Conservation (phyloP, 2,329 filamentous ascomycete genomes). For the Periconia macrospinosa region DNA sequence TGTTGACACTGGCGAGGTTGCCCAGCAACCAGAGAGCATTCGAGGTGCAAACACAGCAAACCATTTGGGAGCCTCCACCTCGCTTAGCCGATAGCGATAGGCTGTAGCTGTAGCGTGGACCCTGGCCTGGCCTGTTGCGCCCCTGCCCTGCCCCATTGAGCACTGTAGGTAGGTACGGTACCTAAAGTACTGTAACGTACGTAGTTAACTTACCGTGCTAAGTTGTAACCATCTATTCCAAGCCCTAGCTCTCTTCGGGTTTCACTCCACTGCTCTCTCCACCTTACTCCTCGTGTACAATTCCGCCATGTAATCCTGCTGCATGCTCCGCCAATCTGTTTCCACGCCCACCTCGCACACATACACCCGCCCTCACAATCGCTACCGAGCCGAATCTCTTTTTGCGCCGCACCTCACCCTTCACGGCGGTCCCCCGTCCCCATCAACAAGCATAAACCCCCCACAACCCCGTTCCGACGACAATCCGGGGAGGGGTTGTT, state of each 20-base stretch:
- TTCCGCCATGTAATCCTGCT: neutral
- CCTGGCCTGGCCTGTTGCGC: no score
- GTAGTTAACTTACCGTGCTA: no score
- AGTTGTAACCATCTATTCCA: no score
- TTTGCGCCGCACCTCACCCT: neutral
- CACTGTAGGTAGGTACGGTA: no score
- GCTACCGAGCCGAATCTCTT: no score
- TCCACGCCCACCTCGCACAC: neutral
- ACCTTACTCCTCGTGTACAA: neutral
- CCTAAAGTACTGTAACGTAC: no score
- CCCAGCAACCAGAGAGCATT: slow-evolving; percentile 18
- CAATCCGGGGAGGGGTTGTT: slow-evolving; percentile 9
- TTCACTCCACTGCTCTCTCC: neutral
- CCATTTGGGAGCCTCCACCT: no score
- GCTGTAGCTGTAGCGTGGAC: neutral
- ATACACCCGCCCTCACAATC: no score
- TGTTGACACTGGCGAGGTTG: neutral
- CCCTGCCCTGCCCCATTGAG: no score
- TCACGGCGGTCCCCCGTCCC: neutral
- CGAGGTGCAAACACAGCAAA: no score
- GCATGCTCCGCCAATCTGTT: neutral
- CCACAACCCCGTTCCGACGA: neutral
- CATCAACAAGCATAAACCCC: neutral
- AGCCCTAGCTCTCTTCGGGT: neutral
- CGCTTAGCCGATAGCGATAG: slow-evolving; percentile 16